Base-by-base conservation (phyloP, 805 yeast species). In the Yarrowia osloensis region DNA sequence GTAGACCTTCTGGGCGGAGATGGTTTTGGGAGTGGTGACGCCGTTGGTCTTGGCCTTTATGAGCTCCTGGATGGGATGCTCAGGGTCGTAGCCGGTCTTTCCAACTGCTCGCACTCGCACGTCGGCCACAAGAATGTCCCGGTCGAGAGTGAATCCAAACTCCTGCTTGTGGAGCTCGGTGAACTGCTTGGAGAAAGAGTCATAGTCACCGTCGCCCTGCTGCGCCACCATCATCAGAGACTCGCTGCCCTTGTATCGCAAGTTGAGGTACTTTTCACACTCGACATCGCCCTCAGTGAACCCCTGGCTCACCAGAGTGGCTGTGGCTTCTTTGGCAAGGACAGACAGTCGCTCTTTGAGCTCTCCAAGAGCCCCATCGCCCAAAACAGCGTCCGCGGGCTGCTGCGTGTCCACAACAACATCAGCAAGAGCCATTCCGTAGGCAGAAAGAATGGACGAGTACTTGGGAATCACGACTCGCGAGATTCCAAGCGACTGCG, bases 221-320 rank as follows among this genome's bases (percentile, higher is more conserved):
- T 57, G 49, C 4, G 63, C 12, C n/a, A 89, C 85, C 89, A 92
- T 88, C 69, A 93, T 78, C 46, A 89, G 87, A 2, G 97, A 89
- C 73, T 93, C 97, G n/a, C 97, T 88, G 9, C 97, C 97, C 69
- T 85, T 85, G 74, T 90, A 93, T 73, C 96, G 82, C 81, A 92
- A 79, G 74, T 92, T 92, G 69, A 92, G 78, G 71, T 83, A 90
- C 50, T 84, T 83, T 73, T 91, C 96, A 66, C 82, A 80, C 28
- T 72, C 74, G 26, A 90, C 81, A 26, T 81, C 77, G 4, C 77
- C 75, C 4, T 75, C 76, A 0, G 71, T 46, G 70, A 87, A 84
- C 0, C 90, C 90, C 75, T 91, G 96, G 0, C 73, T 70, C 1
- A 62, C 67, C 42, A 84, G 80, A 50, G 81, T 78, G 5, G 68